Conservation (phyloP, 768 basidiomycete genomes). For the Amanita inopinata region DNA sequence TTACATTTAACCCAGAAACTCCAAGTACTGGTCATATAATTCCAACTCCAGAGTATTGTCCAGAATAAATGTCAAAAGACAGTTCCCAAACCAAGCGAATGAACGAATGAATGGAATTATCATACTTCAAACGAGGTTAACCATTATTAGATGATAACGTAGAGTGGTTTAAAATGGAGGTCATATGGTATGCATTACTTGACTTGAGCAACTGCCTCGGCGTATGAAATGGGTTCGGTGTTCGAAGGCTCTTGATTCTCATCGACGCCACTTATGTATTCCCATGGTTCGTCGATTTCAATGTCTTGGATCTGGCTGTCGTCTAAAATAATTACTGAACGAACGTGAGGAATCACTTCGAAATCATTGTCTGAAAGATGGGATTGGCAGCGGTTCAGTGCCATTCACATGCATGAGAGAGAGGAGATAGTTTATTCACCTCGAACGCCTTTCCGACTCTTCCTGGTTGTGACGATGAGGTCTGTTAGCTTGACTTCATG, state of each 20-base stretch:
- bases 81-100: no score
- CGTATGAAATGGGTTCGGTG: slow-evolving; percentile 27
- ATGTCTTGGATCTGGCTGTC: slow-evolving; percentile 32
- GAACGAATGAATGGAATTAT: background rate
- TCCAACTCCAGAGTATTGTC: no score
- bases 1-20: no score
- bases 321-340: slow-evolving; percentile 49
- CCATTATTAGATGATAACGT: no score
- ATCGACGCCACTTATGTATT: slow-evolving; percentile 36
- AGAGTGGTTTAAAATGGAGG: no score
- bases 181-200: slow-evolving; percentile 3
- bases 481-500: slow-evolving; percentile 25
- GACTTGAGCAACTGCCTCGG: slow-evolving; percentile 21
- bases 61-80: no score
- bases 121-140: no score
- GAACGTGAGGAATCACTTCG: slow-evolving; percentile 44
- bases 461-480: slow-evolving; percentile 20
- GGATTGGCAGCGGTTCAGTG: background rate
- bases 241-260: slow-evolving; percentile 20
- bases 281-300: slow-evolving; percentile 48
- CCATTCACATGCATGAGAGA: slow-evolving; percentile 3
- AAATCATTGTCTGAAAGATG: slow-evolving; percentile 36
- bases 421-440: slow-evolving; percentile 11
- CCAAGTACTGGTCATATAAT: no score
- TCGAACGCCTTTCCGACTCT: slow-evolving; percentile 35